Evolutionary conservation across 768 basidiomycete species (phyloP).

Genomic region (Mycena venus): DNA sequence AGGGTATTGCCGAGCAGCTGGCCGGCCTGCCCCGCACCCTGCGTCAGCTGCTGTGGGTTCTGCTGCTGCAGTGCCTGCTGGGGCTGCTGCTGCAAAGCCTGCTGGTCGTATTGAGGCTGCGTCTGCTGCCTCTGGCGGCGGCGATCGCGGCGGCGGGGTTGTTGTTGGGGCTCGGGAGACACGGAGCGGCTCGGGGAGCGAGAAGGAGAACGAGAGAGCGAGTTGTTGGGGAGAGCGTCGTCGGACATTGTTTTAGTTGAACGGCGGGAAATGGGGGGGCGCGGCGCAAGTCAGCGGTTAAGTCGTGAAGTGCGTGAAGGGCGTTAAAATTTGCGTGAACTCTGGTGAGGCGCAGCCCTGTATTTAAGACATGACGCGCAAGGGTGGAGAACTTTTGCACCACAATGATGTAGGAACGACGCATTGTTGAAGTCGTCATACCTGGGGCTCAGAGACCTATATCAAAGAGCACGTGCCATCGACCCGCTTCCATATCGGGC

Average conservation of each 20-base stretch:
- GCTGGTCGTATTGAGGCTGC: not conserved
- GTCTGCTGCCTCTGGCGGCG: not conserved
- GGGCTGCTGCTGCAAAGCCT: slow-evolving; percentile 3
- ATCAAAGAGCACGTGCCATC: too few relatives aligned
- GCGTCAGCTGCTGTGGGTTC: not conserved
- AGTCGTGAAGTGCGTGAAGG: too few relatives aligned
- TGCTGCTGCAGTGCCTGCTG: slow-evolving; percentile 15
- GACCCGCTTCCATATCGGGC: too few relatives aligned
- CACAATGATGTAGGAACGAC: not conserved
- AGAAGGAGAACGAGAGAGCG: not conserved
- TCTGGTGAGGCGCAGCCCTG: not conserved
- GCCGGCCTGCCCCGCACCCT: slow-evolving; percentile 5
- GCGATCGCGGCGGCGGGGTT: slow-evolving; percentile 6
- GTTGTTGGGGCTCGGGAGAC: slow-evolving; percentile 19
- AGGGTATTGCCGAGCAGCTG: slow-evolving; percentile 3
- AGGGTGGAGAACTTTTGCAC: not conserved
- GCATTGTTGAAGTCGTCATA: too few relatives aligned
- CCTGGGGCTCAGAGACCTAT: too few relatives aligned
- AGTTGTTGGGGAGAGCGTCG: not conserved
- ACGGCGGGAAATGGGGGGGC: too few relatives aligned
- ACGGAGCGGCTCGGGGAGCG: slow-evolving; percentile 6
- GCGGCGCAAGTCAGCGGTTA: too few relatives aligned
- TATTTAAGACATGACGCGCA: not conserved
- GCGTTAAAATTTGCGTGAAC: too few relatives aligned
- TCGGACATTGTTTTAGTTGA: not conserved